Percentiles rank a stretch among this genome's conserved stretches.
phyloP scores from a whole-genome alignment of 208 protist species.

The Trypanosoma cruzi region DNA sequence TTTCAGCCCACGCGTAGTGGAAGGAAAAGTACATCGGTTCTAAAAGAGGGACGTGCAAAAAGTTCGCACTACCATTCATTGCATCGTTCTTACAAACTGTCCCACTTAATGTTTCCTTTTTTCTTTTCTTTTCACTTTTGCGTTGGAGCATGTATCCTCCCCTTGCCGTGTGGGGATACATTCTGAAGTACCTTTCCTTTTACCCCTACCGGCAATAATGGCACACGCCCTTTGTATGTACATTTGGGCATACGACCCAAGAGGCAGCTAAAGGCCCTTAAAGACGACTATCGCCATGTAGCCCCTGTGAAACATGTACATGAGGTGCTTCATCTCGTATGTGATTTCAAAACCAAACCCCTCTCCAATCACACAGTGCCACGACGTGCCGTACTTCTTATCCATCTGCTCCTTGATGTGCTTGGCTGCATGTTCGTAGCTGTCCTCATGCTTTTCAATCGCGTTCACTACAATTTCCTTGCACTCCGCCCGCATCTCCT shows the following conservation, averaged over 20 bases:
- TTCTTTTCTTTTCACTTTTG: not conserved
- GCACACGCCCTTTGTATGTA: not conserved
- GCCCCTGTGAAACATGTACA: slow-evolving; percentile 95
- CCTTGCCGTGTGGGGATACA: not conserved
- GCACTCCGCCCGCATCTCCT: slow-evolving; percentile 94
- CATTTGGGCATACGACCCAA: not conserved
- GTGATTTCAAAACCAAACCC: slow-evolving; percentile 95
- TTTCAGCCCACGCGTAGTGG: not conserved
- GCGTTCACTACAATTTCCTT: slow-evolving; percentile 95
- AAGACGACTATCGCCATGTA: slow-evolving; percentile 94
- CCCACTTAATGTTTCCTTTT: not conserved
- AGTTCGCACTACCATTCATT: not conserved
- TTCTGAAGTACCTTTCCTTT: not conserved
- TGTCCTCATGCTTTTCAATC: slow-evolving; percentile 91
- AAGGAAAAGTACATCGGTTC: not conserved
- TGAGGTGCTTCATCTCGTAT: slow-evolving; percentile 94
- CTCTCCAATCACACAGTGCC: slow-evolving; percentile 95
- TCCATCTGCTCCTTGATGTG: slow-evolving; percentile 96
- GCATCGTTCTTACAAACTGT: not conserved
- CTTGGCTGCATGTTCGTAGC: slow-evolving; percentile 94
- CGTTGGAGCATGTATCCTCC: not conserved
- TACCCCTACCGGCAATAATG: not conserved
- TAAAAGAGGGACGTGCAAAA: not conserved
- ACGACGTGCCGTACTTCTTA: slow-evolving; percentile 94
- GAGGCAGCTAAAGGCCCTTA: slow-evolving; percentile 80